Percentiles rank a stretch among this genome's conserved stretches.
Conservation (phyloP, 129 eudicot genomes). For the Apium graveolens region DNA sequence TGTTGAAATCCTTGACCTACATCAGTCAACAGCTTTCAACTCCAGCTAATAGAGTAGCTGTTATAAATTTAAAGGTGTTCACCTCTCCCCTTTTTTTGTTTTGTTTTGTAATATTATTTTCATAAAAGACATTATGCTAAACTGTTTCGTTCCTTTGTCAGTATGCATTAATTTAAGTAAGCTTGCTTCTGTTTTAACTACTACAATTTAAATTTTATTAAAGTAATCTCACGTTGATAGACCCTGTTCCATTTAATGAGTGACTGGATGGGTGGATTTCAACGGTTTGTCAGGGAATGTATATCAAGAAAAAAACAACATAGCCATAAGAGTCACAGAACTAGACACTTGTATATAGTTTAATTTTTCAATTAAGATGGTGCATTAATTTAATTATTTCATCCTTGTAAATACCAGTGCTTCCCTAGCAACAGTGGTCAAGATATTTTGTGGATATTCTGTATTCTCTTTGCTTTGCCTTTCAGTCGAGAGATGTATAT, state of each 20-base stretch:
- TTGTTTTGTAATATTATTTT: background rate
- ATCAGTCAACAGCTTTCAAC: constrained; percentile 50
- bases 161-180: background rate
- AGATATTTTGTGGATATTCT: background rate
- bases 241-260: background rate
- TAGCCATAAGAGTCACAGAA: background rate
- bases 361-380: background rate
- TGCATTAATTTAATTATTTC: background rate
- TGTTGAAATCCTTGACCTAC: constrained; percentile 60
- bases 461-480: background rate
- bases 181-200: background rate
- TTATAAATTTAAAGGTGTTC: constrained; percentile 50
- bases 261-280: background rate
- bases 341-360: background rate
- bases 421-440: background rate
- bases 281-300: background rate
- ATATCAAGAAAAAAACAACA: background rate
- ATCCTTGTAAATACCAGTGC: background rate
- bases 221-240: background rate
- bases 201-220: background rate
- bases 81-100: background rate
- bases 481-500: background rate
- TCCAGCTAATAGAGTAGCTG: constrained; percentile 55
- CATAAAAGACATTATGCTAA: background rate
- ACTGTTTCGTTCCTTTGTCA: background rate